These are phyloP conservation scores for Passiflora organensis DNA, from an alignment of 345 rosid species.

Conservation along the genomic window DNA sequence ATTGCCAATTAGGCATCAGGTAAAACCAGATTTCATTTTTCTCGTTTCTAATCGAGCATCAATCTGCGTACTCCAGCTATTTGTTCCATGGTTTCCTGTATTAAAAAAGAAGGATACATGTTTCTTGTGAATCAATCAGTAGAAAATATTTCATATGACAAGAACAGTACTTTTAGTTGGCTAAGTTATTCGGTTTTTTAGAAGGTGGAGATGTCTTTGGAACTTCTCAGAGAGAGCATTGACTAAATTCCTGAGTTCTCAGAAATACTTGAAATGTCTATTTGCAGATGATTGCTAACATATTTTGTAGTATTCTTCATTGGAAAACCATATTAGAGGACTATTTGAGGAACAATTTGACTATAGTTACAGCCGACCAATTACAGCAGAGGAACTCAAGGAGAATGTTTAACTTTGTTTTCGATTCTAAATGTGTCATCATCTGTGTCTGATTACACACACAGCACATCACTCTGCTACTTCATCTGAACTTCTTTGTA, in stretches of 20 bases:
- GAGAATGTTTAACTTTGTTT: neutral
- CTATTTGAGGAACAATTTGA: too few relatives aligned
- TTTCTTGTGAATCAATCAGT: neutral
- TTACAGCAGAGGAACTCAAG: neutral
- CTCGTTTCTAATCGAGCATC: neutral
- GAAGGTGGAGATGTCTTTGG: too few relatives aligned
- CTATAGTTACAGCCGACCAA: neutral
- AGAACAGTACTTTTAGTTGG: neutral
- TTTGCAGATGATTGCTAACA: neutral
- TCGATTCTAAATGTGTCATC: neutral
- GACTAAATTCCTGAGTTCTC: too few relatives aligned
- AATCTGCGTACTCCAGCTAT: neutral
- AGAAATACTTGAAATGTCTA: neutral
- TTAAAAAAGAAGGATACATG: too few relatives aligned
- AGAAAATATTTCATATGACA: neutral
- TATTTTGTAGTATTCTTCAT: too few relatives aligned
- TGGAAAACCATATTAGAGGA: too few relatives aligned
- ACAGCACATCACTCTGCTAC: neutral
- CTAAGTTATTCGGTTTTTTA: neutral
- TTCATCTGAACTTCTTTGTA: too few relatives aligned
- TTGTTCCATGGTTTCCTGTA: neutral
- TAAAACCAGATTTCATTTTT: conserved; percentile 2
- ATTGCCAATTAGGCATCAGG: conserved; percentile 30
- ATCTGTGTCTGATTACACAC: neutral
- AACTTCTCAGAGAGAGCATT: too few relatives aligned